phyloP scores from a whole-genome alignment of 2,329 filamentous ascomycete species.

The Phaeoacremonium minimum region DNA sequence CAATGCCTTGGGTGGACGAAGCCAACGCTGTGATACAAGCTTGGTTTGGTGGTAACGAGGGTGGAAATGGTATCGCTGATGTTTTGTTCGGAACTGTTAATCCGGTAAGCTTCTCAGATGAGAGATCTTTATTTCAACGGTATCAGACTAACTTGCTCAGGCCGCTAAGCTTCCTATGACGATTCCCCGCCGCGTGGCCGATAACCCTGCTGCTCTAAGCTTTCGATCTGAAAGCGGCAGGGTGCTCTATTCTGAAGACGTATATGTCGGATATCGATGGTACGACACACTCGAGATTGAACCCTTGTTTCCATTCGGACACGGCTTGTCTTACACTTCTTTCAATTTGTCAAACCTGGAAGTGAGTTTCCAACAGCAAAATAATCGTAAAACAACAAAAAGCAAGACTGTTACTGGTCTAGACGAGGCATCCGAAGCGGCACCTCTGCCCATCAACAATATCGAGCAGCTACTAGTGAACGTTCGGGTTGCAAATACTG shows the following conservation, averaged over 20 bases:
- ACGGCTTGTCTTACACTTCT: constrained; percentile 73
- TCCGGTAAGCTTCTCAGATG: constrained; percentile 59
- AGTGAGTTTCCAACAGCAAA: background rate
- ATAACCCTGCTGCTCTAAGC: constrained; percentile 75
- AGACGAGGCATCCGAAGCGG: background rate
- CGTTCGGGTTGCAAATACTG: constrained; percentile 42
- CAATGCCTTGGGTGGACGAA: constrained; percentile 46
- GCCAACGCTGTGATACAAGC: constrained; percentile 27
- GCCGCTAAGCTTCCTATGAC: constrained; percentile 70
- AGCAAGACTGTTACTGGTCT: background rate
- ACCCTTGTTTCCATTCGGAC: constrained; percentile 73
- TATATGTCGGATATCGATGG: constrained; percentile 78
- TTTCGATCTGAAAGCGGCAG: constrained; percentile 66
- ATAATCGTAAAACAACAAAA: background rate
- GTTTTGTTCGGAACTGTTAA: constrained; percentile 61
- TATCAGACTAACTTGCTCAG: too few relatives aligned
- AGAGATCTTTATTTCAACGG: too few relatives aligned
- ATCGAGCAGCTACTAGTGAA: too few relatives aligned
- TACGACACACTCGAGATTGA: constrained; percentile 67
- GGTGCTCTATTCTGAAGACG: constrained; percentile 73
- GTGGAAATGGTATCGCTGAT: constrained; percentile 64
- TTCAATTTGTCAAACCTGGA: constrained; percentile 42
- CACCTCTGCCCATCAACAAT: too few relatives aligned
- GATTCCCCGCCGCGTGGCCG: constrained; percentile 63
- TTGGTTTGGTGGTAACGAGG: constrained; percentile 61